Base-by-base conservation (phyloP, 768 basidiomycete genomes). In the Mycena capillaripes region DNA sequence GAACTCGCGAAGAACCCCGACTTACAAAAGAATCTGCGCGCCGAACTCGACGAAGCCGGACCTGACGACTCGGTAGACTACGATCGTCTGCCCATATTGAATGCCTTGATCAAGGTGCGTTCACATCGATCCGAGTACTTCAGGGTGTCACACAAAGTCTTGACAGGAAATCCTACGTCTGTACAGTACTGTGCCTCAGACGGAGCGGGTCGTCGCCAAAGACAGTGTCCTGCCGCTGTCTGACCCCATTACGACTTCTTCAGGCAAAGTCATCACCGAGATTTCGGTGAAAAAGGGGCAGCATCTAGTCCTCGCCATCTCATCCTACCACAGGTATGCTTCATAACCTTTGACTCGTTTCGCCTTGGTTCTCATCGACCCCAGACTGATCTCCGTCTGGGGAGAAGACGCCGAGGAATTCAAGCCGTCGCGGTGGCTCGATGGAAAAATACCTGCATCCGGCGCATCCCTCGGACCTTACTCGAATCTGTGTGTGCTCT, bases 201-300 rank as follows among this genome's bases (percentile, higher is more conserved):
- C 72, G 48, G 72, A 73, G 48, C 72, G 72, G 27, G 72, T 73
- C 36, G 84, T 90, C 2, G 77, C 76, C 3, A 80, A 82, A 55
- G 91, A 93, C 71, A 89, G 91, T 66, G 82, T 86, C 53, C 77
- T 93, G 25, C 90, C 92, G 2, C 85, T 93, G 12, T 84, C 86
- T 11, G 86, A 80, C 57, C 88, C 90, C 23, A 84, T 91, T 44
- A 83, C 75, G 16, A 86, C 85, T 5, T 76, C 77, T 19, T 82
- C 84, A 1, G 90, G 90, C 34, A 80, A 87, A 67, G 69, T 80
- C 14, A 79, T 89, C 30, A 81, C 75, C 11, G 85, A 90, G 71
- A 69, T 91, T 27, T 83, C 84, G 1, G 81, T 92, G 48, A 86
- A 86, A 0, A 86, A 87, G 69, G 89, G 88, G 16, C 81, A 83